Base-by-base conservation (phyloP, 768 basidiomycete species). In the Pluteus cervinus region DNA sequence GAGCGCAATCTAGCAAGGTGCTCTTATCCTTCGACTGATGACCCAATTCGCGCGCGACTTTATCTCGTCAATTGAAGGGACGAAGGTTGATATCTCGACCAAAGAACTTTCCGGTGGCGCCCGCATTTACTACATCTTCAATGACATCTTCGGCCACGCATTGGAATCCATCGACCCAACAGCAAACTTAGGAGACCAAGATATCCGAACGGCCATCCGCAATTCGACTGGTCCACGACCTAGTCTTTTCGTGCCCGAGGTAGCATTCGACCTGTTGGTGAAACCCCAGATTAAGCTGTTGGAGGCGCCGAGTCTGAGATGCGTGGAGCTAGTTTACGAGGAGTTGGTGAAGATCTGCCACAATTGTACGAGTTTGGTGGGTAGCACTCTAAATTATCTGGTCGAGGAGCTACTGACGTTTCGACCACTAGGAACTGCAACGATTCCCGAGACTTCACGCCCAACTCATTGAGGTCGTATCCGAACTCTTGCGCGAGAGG, bases 341-440 rank as follows among this genome's bases (percentile, higher is more conserved):
- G 96, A 99, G 60, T 67, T 99, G 37, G 97, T 99, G 47, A 98
- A 98, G 70, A 93, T 99, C 31, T 98, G 96, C 60, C 96, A 99
- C 57, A 98, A 94, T 54, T 97, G 94, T 62, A 96, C 94, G 3
- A 86, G 86, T 57, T 57, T 75, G 35, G 92, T 93, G 53, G 55
- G 78, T 62, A 17, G n/a, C 24, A 12, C 16, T 23, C 10, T 25
- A 33, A n/a, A 32, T 24, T 22, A 33, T 11, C 10, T 25, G 14
- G 2, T 17, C n/a, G 5, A 29, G 31, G 22, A 8, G 22, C 22
- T 14, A 20, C 28, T n/a, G 30, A 17, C 5, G 4, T 24, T 24
- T 30, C 4, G 36, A n/a, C 36, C 22, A 39, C 3, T 53, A 96
- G 90, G 96, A 98, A 58, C 68, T 99, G 15, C 86, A 92, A 74